Base-by-base conservation (phyloP, 129 eudicot species). In the Erigeron canadensis region DNA sequence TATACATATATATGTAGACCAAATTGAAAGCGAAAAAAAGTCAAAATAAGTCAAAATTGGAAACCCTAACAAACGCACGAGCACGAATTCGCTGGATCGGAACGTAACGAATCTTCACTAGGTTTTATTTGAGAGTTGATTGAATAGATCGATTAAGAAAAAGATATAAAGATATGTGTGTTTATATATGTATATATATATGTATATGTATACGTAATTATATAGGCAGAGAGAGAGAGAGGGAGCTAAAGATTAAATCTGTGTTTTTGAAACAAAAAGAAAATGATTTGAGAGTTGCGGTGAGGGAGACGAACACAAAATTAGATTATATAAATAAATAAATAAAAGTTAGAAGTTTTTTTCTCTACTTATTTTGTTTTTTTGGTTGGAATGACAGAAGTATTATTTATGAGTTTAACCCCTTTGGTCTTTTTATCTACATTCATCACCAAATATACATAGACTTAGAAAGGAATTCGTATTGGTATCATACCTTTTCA, bases 251-350 rank as follows among this genome's bases (percentile, higher is more conserved):
- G 43, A 63, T 63, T 45, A 72, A 47, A 61, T 77, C 55, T 77
- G 28, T 34, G 67, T 53, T 69, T 53, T 44, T 53, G 43, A 75
- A 75, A 64, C 65, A 5, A 41, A 16, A 18, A 54, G 55, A 75
- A 65, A 75, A 56, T 57, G 79, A 75, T 75, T 75, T 75, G 77
- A 78, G 81, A 77, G 81, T 77, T 77, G 72, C 76, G 81, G 81
- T 78, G 81, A 63, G 65, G 81, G 81, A 71, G 81, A 78, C 72
- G 81, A 77, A 78, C 67, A 78, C 72, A 71, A 15, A 51, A 77
- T 44, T n/a, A n/a, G n/a, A n/a, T n/a, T n/a, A 48, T 4, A 50
- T 2, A 50, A 50, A 50, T 50, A 50, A 50, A n/a, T n/a, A n/a
- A 28, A 28, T 28, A 28, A 28, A 28, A 28, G 3, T 28, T 1